Base-by-base conservation (phyloP, 2,329 filamentous ascomycete genomes). In the Microdochium trichocladiopsis region DNA sequence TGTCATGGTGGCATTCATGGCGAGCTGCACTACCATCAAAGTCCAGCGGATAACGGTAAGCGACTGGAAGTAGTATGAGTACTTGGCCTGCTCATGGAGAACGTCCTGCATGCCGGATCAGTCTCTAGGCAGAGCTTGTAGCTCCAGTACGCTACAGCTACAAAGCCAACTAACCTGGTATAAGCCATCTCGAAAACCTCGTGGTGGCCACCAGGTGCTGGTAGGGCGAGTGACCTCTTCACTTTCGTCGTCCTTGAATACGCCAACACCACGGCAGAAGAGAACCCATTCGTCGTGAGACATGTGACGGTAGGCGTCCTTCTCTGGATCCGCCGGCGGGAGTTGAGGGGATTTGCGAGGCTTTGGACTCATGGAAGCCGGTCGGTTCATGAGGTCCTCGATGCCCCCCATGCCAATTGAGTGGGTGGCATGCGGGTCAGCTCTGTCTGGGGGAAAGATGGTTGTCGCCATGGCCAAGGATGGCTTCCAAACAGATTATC, bases 21-120 rank as follows among this genome's bases (percentile, higher is more conserved):
- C 66, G 53, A 80, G 69, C 58, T 80, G 77, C 2, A 72, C 33
- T 5, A 79, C 59, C 71, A 80, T 72, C 28, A 79, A 62, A 14
- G 62, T 47, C 75, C 74, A 79, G 43, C 72, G 70, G 33, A 72
- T 50, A 21, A 68, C 60, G 53, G 69, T 71, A n/a, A 76, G 59
- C 1, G 66, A 43, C 54, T 76, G 72, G 52, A 74, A 79, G 37
- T 68, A 63, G 57, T 72, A 71, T 36, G 68, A 69, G 57, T 70
- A 76, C 53, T 74, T 72, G 52, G 69, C 66, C 28, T 75, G 74
- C 52, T 74, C 65, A 36, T 58, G 59, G 22, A 79, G 67, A 12
- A 77, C 67, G 52, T 79, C 76, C 50, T 45, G 21, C 16, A 22
- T 16, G 5, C 10, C 22, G 6, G 5, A 18, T 45, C 22, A 45